Evolutionary conservation across 2,329 filamentous ascomycete species (phyloP), one percentile per base, ranked within the genome.

Genomic region (Penicillium sp.): DNA sequence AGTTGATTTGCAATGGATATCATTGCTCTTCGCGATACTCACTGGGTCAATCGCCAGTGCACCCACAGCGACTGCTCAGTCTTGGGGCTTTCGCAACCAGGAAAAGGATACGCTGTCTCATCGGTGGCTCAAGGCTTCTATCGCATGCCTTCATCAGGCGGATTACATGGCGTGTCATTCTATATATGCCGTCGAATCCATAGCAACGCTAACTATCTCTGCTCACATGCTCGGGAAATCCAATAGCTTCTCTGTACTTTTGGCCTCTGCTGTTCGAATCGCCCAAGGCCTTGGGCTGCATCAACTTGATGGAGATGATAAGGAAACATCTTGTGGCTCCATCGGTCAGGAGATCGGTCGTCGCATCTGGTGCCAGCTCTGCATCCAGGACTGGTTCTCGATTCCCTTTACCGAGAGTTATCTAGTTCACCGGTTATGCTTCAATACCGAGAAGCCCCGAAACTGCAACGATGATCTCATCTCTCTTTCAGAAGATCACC

Each of bases 171-270:
- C 72, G 30, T 64, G 66, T 34, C 72, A 76, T 54, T 74, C 73
- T 10, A 67, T 78, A 2, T 70, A 74, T 39, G 71, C 75, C 0
- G 68, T 80, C 3, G 74, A 80, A 57, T 72, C 78, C 3, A 78
- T 82, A 32, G 66, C 75, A 8, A 76, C 73, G 1, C 64, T 78
- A 24, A 79, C 78, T n/a, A 75, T 78, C 3, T 75, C 75, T 7
- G 78, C 77, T 7, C 79, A 82, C 60, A 63, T 78, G 13, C 68
- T 80, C 1, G 79, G 78, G 1, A 75, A 73, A 20, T 76, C 76
- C 6, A 79, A 78, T 54, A 75, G 74, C 34, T 78, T 78, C 52
- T 74, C 71, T 3, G 74, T 78, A 1, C 68, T 77, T 17, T 68
- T 80, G 7, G 75, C 73, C 2, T 71, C 76, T 1, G 78, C 74